These are phyloP conservation scores for Aspergillus asperescens DNA, from an alignment of 495 filamentous ascomycete genomes.

Conservation along the genomic window DNA sequence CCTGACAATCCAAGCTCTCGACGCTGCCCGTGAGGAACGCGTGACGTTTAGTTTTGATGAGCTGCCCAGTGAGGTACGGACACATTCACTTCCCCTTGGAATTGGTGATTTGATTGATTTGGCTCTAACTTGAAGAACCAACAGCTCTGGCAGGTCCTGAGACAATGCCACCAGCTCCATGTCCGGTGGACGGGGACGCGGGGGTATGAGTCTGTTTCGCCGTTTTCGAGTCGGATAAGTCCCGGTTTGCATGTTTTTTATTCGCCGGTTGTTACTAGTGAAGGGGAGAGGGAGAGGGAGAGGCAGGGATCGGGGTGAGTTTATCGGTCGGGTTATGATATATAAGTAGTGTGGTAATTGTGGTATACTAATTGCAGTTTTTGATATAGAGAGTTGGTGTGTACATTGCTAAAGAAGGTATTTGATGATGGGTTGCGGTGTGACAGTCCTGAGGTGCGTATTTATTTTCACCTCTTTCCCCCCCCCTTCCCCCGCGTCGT, in stretches of 20 bases:
- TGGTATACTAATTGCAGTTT: conserved; percentile 13
- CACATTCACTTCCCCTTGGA: conserved; percentile 1
- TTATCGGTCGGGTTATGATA: not conserved
- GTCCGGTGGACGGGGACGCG: conserved; percentile 66
- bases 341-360: not conserved
- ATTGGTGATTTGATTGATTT: not conserved
- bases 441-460: conserved; percentile 40
- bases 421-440: conserved; percentile 58
- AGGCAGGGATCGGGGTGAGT: conserved; percentile 31
- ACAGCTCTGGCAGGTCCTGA: conserved; percentile 57
- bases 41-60: conserved; percentile 68
- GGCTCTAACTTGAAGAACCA: not conserved
- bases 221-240: conserved; percentile 67
- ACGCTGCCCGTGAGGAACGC: conserved; percentile 73
- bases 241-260: conserved; percentile 83
- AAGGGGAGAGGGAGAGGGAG: not conserved
- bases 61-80: conserved; percentile 59
- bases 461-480: too few relatives aligned
- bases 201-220: conserved; percentile 54
- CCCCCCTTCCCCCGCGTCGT: not conserved
- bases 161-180: conserved; percentile 65
- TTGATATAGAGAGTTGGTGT: conserved; percentile 49
- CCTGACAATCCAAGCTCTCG: conserved; percentile 47
- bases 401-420: conserved; percentile 52
- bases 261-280: conserved; percentile 42